Conservation (phyloP, 208 protist species). For the Acanthamoeba triangularis region DNA sequence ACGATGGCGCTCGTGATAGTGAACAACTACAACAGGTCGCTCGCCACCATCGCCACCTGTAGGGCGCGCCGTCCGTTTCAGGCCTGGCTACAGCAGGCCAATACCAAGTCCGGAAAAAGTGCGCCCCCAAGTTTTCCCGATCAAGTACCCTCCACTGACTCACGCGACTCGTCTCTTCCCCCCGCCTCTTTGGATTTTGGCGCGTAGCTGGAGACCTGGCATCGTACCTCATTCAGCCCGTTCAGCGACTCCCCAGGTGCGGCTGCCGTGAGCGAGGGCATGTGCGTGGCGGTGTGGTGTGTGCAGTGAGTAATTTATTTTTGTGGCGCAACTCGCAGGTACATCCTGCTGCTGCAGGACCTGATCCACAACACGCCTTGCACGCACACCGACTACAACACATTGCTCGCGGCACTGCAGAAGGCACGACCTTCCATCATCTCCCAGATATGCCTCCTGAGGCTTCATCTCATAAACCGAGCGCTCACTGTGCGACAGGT, state of each 20-base stretch:
- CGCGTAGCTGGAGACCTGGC: background rate
- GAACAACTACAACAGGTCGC: conserved; percentile 34
- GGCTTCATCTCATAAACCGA: background rate
- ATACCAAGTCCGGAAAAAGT: background rate
- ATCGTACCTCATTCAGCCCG: background rate
- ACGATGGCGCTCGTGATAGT: background rate
- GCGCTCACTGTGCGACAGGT: background rate
- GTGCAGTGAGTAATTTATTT: background rate
- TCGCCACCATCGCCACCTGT: background rate
- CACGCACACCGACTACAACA: background rate
- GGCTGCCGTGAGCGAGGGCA: background rate
- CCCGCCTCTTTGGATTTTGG: background rate
- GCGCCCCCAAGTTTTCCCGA: too few relatives aligned
- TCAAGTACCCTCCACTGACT: background rate
- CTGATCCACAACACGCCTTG: background rate
- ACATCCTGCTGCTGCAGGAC: background rate
- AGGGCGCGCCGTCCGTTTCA: background rate
- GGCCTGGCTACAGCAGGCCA: conserved; percentile 28
- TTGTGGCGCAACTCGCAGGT: background rate
- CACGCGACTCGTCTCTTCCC: background rate
- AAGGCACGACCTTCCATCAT: background rate
- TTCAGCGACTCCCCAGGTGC: conserved; percentile 3
- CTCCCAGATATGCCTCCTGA: background rate
- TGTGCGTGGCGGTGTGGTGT: background rate
- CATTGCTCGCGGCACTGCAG: background rate